phyloP scores from a whole-genome alignment of 2,329 filamentous ascomycete genomes.

The Talaromyces sp. region DNA sequence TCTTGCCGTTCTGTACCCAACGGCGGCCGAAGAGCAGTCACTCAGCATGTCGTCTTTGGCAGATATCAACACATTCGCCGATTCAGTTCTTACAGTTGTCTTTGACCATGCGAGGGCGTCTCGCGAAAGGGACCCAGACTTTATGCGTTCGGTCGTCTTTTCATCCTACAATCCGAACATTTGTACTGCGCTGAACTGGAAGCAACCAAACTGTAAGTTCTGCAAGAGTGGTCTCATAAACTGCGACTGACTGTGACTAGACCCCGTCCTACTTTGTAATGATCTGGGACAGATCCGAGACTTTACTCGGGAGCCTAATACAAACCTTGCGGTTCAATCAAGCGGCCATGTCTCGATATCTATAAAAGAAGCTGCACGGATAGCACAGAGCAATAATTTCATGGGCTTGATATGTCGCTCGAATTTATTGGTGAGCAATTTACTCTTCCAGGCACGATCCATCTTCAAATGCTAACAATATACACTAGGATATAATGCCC shows the following conservation, averaged over 20 bases:
- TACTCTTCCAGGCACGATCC: not conserved
- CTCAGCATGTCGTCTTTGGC: slow-evolving; percentile 67
- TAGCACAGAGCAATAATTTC: slow-evolving; percentile 93
- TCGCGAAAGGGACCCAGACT: slow-evolving; percentile 61
- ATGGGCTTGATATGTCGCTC: slow-evolving; percentile 95
- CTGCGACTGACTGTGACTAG: slow-evolving; percentile 29
- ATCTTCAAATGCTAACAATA: slow-evolving; percentile 4
- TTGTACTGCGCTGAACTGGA: slow-evolving; percentile 96
- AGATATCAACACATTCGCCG: slow-evolving; percentile 82
- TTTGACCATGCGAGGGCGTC: slow-evolving; percentile 81
- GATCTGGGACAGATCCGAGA: slow-evolving; percentile 63
- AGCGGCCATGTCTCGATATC: slow-evolving; percentile 72
- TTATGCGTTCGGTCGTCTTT: slow-evolving; percentile 83
- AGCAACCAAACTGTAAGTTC: slow-evolving; percentile 82
- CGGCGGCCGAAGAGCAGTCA: slow-evolving; percentile 62
- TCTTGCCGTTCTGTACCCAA: slow-evolving; percentile 86
- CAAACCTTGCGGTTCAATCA: slow-evolving; percentile 44
- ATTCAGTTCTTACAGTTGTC: slow-evolving; percentile 75
- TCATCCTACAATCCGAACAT: slow-evolving; percentile 86
- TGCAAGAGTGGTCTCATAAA: not conserved
- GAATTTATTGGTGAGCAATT: slow-evolving; percentile 61
- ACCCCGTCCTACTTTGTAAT: slow-evolving; percentile 92
- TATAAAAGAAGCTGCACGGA: slow-evolving; percentile 89
- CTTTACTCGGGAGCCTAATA: slow-evolving; percentile 28
- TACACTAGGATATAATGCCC: slow-evolving; percentile 80